A percentile compares a stretch with the other conserved stretches of the same genome.
Conservation (phyloP, 805 yeast species). For the Sugiyamaella americana region DNA sequence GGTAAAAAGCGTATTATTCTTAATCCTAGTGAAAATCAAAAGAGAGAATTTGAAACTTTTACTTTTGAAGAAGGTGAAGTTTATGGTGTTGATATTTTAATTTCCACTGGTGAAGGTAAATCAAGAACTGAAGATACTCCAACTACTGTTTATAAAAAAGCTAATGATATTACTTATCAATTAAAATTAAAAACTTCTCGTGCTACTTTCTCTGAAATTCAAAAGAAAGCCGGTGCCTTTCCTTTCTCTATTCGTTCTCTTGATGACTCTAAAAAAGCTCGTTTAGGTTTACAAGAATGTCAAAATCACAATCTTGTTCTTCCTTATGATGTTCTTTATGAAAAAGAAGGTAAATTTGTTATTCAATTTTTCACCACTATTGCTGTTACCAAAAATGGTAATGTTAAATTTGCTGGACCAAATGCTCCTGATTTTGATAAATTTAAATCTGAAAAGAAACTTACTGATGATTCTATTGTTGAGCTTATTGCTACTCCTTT, state of each 20-base stretch:
- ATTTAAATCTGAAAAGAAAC: conserved; percentile 51
- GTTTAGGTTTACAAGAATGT: conserved; percentile 71
- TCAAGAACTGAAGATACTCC: conserved; percentile 52
- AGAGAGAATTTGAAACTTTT: conserved; percentile 53
- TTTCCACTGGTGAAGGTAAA: conserved; percentile 60
- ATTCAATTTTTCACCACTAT: conserved; percentile 73
- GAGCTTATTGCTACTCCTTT: conserved; percentile 46
- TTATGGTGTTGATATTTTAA: conserved; percentile 65
- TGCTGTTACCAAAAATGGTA: conserved; percentile 67
- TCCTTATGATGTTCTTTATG: conserved; percentile 63
- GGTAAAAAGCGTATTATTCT: conserved; percentile 73
- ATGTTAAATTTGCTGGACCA: conserved; percentile 57
- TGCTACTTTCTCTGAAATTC: conserved; percentile 58
- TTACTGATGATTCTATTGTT: conserved; percentile 32
- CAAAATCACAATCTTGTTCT: conserved; percentile 57
- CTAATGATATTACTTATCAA: conserved; percentile 60
- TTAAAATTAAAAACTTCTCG: conserved; percentile 69
- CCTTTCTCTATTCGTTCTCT: conserved; percentile 63
- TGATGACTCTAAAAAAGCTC: conserved; percentile 62
- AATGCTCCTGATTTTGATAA: conserved; percentile 42
- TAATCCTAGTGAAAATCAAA: conserved; percentile 66
- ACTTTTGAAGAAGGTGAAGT: conserved; percentile 72
- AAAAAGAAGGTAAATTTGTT: conserved; percentile 58
- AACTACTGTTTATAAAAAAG: conserved; percentile 67
- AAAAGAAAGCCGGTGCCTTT: conserved; percentile 58